Base-by-base conservation (phyloP, 2,329 filamentous ascomycete genomes). In the Phyllosticta capitalensis region DNA sequence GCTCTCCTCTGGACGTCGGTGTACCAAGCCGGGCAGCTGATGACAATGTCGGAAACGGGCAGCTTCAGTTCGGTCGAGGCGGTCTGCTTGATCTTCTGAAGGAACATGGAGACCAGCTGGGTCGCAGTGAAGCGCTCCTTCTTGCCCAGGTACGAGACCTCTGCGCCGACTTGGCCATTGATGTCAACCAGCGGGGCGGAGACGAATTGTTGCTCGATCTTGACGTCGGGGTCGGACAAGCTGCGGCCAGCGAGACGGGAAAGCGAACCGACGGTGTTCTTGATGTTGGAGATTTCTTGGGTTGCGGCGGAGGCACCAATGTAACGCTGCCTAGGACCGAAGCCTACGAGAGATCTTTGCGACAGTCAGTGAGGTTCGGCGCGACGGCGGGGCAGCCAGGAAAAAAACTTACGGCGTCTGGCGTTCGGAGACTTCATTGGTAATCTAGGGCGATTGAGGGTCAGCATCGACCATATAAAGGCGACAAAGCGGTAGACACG, bases 401-500 rank as follows among this genome's bases (percentile, higher is more conserved):
- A 60, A 58, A 51, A 58, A 62, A 51, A 87, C 91, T 83, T 89
- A 96, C 90, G 94, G 94, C 68, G 94, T 99, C 63, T 90, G 86
- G 78, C 94, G 88, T 83, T 99, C 97, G 67, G 94, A 99, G 69
- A 97, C 94, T 79, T 99, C 94, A 82, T 99, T 99, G 80, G 90
- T 88, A 74, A 99, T 95, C 91, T 96, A 68, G 57, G 60, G 57
- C 54, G 33, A 45, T 56, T 33, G 50, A 60, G 51, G 50, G 67
- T 76, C 66, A 75, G 72, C 62, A 66, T 64, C 61, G 19, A 1
- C 30, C 9, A 28, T 28, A 20, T 21, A 9, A 3, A n/a, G 48
- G 26, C 14, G 28, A 60, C 53, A 55, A 61, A 60, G 57, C 49
- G 56, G 49, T 52, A 6, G 26, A 21, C 72, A 94, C 91, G 74